Evolutionary conservation across 2,329 filamentous ascomycete species (phyloP).

Genomic region (Zasmidium cellare): DNA sequence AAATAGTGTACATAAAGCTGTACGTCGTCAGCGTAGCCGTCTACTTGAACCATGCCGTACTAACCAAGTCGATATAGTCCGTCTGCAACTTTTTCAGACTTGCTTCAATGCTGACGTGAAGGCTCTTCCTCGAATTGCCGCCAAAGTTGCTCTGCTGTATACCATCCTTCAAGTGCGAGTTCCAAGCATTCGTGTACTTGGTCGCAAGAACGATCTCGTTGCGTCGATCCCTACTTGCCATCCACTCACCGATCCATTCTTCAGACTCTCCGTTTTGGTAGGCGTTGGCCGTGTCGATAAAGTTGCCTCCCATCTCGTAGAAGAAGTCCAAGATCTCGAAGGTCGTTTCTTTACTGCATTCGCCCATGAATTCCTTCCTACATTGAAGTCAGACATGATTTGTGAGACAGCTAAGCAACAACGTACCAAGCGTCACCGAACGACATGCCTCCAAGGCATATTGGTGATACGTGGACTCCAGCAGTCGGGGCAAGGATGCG

Average conservation of each 20-base stretch:
- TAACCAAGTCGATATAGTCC: slow-evolving; percentile 61
- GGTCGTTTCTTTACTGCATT: slow-evolving; percentile 43
- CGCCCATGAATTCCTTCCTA: slow-evolving; percentile 43
- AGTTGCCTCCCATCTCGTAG: slow-evolving; percentile 36
- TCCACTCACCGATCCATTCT: slow-evolving; percentile 31
- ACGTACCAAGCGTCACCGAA: slow-evolving; percentile 45
- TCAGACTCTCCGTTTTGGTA: slow-evolving; percentile 35
- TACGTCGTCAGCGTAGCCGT: slow-evolving; percentile 29
- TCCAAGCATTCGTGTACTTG: slow-evolving; percentile 41
- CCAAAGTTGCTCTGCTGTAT: slow-evolving; percentile 48
- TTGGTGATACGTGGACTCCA: slow-evolving; percentile 50
- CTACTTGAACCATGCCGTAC: not conserved
- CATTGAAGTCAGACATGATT: slow-evolving; percentile 19
- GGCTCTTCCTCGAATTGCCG: slow-evolving; percentile 63
- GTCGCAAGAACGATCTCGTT: slow-evolving; percentile 63
- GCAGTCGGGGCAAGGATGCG: slow-evolving; percentile 51
- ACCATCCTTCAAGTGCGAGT: slow-evolving; percentile 22
- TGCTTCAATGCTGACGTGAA: slow-evolving; percentile 50
- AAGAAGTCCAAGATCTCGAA: slow-evolving; percentile 31
- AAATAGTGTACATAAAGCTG: slow-evolving; percentile 38
- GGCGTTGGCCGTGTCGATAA: slow-evolving; percentile 44
- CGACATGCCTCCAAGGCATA: slow-evolving; percentile 57
- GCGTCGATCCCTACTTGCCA: slow-evolving; percentile 44
- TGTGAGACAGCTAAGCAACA: not conserved
- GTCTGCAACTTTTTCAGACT: slow-evolving; percentile 58